phyloP scores from a whole-genome alignment of 108 stramenopile genomes.

The Stephanodiscus minutulus region DNA sequence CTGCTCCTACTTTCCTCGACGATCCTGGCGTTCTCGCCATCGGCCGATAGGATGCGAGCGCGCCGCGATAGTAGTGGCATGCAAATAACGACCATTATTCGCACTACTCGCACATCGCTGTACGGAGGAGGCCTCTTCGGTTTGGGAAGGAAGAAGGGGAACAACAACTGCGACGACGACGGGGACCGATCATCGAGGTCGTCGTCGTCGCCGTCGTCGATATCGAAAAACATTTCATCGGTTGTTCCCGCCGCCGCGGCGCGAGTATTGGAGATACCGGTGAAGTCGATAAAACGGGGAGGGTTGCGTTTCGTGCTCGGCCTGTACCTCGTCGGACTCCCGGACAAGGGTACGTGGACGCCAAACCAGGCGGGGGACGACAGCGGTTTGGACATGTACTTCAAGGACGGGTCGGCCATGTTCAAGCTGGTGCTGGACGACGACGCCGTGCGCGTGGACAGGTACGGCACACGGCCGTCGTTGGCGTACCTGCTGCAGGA shows the following conservation, averaged over 20 bases:
- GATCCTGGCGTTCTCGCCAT: no score
- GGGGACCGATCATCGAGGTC: neutral
- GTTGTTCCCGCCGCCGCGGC: neutral
- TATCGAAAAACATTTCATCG: neutral
- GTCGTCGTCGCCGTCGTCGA: neutral
- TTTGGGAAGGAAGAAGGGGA: neutral
- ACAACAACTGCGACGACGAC: neutral
- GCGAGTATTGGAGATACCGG: conserved; percentile 45
- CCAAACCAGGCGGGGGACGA: conserved; percentile 58
- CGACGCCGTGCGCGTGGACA: conserved; percentile 44
- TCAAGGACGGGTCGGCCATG: conserved; percentile 70
- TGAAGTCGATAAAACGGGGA: conserved; percentile 65
- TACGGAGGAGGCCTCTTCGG: neutral
- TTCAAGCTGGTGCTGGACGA: conserved; percentile 50
- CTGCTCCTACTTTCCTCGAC: no score
- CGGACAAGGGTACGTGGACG: conserved; percentile 60
- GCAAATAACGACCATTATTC: no score
- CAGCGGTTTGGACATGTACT: conserved; percentile 58
- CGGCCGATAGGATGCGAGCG: no score
- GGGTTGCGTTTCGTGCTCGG: conserved; percentile 70
- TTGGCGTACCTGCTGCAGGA: conserved; percentile 70
- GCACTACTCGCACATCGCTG: neutral
- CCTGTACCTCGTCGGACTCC: conserved; percentile 67
- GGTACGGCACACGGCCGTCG: conserved; percentile 61
- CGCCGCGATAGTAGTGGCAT: no score